Base-by-base conservation (phyloP, 805 yeast species). In the Candida ipomoeae region DNA sequence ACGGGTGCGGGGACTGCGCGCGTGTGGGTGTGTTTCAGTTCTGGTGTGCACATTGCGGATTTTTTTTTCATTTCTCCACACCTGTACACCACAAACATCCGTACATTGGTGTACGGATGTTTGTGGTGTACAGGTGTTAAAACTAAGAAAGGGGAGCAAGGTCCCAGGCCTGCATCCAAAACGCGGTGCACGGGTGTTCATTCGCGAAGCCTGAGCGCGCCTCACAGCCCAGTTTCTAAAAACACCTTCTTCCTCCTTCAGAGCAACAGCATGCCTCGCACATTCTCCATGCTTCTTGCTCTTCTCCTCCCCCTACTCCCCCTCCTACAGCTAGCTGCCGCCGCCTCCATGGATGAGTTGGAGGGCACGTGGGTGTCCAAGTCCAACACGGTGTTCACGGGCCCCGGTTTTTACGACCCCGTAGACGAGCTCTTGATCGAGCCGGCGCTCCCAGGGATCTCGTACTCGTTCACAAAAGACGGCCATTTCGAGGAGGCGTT, bases 281-380 rank as follows among this genome's bases (percentile, higher is more conserved):
- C 29, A 26, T 21, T 6, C 11, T 7, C 31, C 38, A 44, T 44
- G 47, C 39, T 44, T 35, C 36, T 44, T 13, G 29, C 40, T 29
- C 18, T 44, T n/a, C n/a, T 44, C 20, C 10, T 36, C 14, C 41
- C 40, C 32, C n/a, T 44, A 15, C 10, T 36, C 14, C 41, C 40
- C 32, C 54, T 54, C 41, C 56, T 53, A 39, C 48, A 38, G 44
- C 42, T 53, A 2, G 65, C 51, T 23, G 70, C 67, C 4, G 73
- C 64, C 26, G 75, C 77, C 18, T 69, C 61, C 56, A 72, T 65
- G 71, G 59, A 55, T 17, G 78, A 74, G 57, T 62, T 89, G 43
- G 87, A 75, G 39, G 99, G 99, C 6, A 94, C 99, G 0, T 94
- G 99, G 99, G 69, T 91, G 1, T 85, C 97, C 15, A 94, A 94